These are phyloP conservation scores for Eleusine coracana DNA, from an alignment of 176 grass and related monocot species.

Conservation along the genomic window DNA sequence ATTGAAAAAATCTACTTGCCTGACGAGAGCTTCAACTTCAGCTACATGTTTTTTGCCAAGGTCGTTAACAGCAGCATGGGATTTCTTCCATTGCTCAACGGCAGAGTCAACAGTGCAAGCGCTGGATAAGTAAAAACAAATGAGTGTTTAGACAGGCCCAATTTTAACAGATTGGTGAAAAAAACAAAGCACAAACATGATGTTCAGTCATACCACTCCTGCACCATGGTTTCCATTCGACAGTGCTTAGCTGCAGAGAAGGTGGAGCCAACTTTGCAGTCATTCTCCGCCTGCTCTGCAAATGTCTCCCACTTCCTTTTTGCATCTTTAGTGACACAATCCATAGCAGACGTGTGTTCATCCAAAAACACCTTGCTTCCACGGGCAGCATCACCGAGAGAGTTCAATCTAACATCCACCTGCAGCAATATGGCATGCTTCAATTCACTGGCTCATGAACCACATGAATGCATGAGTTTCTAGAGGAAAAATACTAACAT, in stretches of 20 bases:
- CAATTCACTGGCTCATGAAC: background rate
- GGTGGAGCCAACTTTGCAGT: constrained; percentile 64
- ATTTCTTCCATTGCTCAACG: constrained; percentile 77
- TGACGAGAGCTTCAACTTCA: constrained; percentile 78
- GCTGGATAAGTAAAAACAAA: constrained; percentile 48
- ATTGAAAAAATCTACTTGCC: constrained; percentile 51
- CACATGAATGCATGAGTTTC: background rate
- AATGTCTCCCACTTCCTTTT: constrained; percentile 99
- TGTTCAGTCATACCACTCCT: constrained; percentile 62
- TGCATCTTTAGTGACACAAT: constrained; percentile 72
- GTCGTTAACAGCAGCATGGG: constrained; percentile 67
- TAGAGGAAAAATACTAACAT: too few relatives aligned
- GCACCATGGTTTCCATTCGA: constrained; percentile 75
- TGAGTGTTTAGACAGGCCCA: constrained; percentile 12
- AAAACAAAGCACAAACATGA: background rate
- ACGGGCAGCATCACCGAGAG: constrained; percentile 61
- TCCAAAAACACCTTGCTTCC: constrained; percentile 76
- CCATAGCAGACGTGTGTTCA: constrained; percentile 62
- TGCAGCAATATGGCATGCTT: constrained; percentile 38
- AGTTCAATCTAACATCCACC: constrained; percentile 75
- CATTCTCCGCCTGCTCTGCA: constrained; percentile 67
- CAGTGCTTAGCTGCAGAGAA: constrained; percentile 90
- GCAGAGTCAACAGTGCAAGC: constrained; percentile 64
- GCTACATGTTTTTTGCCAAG: constrained; percentile 71
- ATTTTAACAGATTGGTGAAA: background rate